Conservation (phyloP, 495 filamentous ascomycete species). For the Lasiosphaeriaceae sp. region DNA sequence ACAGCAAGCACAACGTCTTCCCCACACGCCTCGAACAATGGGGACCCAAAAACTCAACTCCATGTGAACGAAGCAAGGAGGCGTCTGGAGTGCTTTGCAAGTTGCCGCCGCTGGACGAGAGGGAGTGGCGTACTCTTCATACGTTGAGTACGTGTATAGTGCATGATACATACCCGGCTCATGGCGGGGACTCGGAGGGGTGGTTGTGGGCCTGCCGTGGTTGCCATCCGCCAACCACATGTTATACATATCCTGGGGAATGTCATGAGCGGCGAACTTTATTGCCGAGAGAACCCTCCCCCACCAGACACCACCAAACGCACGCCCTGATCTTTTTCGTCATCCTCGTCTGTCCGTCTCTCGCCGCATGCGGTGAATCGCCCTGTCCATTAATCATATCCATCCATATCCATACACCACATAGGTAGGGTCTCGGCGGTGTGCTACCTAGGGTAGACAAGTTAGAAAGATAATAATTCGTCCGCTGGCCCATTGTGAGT, state of each 20-base stretch:
- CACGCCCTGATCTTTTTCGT: constrained; percentile 11
- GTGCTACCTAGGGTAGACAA: background rate
- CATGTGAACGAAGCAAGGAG: too few species aligned
- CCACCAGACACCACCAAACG: background rate
- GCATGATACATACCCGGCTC: too few species aligned
- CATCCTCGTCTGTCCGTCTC: constrained; percentile 1
- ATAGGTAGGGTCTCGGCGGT: background rate
- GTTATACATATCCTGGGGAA: constrained; percentile 1
- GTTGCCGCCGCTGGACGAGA: too few species aligned
- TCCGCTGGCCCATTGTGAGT: background rate
- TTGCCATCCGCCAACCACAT: background rate
- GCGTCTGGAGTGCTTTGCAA: too few species aligned
- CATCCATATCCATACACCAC: background rate
- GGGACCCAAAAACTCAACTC: too few species aligned
- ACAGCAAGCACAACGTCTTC: too few species aligned
- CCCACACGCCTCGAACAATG: too few species aligned
- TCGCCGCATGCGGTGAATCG: constrained; percentile 1
- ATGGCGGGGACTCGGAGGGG: too few species aligned
- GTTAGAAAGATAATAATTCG: background rate
- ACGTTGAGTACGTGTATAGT: too few species aligned
- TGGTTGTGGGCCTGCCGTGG: too few species aligned
- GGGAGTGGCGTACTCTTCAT: too few species aligned
- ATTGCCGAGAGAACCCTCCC: constrained; percentile 9
- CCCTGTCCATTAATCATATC: background rate
- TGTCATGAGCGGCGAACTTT: constrained; percentile 2